Base-by-base conservation (phyloP, 108 stramenopile genomes). In the Nannochloropsis granulata region DNA sequence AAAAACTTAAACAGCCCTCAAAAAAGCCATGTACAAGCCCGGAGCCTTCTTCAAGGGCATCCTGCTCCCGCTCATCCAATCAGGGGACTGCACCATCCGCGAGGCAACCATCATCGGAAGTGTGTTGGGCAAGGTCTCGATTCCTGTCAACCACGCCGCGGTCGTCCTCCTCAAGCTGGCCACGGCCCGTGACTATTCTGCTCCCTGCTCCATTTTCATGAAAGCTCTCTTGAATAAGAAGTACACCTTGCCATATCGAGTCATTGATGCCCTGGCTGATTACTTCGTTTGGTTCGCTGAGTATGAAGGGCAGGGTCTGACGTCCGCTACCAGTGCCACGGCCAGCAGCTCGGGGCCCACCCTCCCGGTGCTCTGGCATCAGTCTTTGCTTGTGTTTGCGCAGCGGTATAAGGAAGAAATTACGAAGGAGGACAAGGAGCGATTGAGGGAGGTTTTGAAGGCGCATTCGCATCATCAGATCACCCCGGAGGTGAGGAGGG, bases 11-110 rank as follows among this genome's bases (percentile, higher is more conserved):
- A 24, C 45, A 45, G 89, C 94, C 13, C 85, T 98, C 83, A 95
- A 96, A 84, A 96, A 96, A 89, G 91, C 93, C 44, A 92, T 98
- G n/a, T 98, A 95, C 94, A 98, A 98, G 89, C 97, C 98, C 13
- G 96, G 95, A 13, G 97, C 98, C 21, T 99, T 97, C 82, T 98
- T 95, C 93, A 98, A 98, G 91, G 98, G 98, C 11, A 96, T 99
- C 82, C 91, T 99, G 12, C 90, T 99, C 26, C 98, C 98, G 7
- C 89, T 99, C 25, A 95, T 94, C 79, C 91, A 93, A 13, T 92
- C 93, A 12, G 91, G 95, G 8, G 89, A 91, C 79, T 99, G 98
- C 88, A 98, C 97, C 0, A 87, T 99, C 19, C 92, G 97, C 13
- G 97, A 99, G 90, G 98, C 97, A 21, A 91, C 96, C 46, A 97